Percentiles rank a stretch among this genome's conserved stretches.
phyloP scores from a whole-genome alignment of 176 grass and related monocot genomes.

The Rhipidocladum racemiflorum region DNA sequence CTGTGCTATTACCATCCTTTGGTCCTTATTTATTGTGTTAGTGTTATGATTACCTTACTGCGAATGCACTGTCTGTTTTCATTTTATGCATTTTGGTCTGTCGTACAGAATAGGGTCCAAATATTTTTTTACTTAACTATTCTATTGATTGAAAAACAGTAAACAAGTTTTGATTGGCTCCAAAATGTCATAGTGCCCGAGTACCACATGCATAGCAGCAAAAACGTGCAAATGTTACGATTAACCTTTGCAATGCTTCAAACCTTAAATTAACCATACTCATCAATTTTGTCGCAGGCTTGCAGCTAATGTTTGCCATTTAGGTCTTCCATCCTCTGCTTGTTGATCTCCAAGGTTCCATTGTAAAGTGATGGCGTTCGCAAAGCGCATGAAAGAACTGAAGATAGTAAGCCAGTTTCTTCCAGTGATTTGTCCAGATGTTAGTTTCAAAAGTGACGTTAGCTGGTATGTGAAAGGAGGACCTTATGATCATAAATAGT shows the following conservation, averaged over 20 bases:
- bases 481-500: constrained; percentile 29
- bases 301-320: not conserved
- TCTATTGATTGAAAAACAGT: not conserved
- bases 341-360: constrained; percentile 24
- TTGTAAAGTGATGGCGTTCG: not conserved
- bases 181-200: not conserved
- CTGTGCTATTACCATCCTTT: not conserved
- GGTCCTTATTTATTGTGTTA: not conserved
- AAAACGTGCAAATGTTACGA: not conserved
- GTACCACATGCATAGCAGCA: not conserved
- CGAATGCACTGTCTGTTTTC: not conserved
- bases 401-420: not conserved
- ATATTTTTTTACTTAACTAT: not conserved
- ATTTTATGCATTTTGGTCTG: not conserved
- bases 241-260: not conserved
- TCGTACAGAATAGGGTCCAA: not conserved
- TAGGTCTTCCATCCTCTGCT: constrained; percentile 32
- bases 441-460: constrained; percentile 33
- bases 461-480: constrained; percentile 10
- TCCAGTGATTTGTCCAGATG: constrained; percentile 38
- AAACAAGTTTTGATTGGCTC: not conserved
- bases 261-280: not conserved
- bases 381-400: not conserved
- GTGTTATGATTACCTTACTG: not conserved
- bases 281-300: constrained; percentile 28